phyloP scores from a whole-genome alignment of 169 alveolate genomes.

The Cryptosporidium viatorum region DNA sequence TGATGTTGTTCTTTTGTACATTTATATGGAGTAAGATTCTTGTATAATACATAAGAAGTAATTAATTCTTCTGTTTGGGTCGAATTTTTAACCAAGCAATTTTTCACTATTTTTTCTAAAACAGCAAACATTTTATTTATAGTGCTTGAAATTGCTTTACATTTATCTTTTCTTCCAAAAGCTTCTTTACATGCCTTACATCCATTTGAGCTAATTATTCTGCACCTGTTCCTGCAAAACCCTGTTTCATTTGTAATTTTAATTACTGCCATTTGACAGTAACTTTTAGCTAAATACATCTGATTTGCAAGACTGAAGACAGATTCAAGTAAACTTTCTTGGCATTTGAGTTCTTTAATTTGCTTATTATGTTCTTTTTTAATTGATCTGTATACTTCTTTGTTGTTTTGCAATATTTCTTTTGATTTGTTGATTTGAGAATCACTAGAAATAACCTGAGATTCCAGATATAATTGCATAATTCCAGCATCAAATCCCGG shows the following conservation, averaged over 20 bases:
- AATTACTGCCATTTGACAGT: constrained; percentile 3
- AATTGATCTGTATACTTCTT: neutral
- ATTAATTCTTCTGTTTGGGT: neutral
- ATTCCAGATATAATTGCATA: constrained; percentile 28
- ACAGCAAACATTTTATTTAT: neutral
- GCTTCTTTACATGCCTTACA: constrained; percentile 24
- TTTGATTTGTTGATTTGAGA: constrained; percentile 4
- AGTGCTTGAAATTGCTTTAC: neutral
- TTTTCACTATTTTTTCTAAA: neutral
- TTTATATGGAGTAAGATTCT: constrained; percentile 7
- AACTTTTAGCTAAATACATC: neutral
- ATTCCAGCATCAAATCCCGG: neutral
- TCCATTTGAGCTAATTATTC: neutral
- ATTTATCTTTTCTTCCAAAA: constrained; percentile 11
- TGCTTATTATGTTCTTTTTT: neutral
- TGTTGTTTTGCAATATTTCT: constrained; percentile 14
- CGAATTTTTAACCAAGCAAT: neutral
- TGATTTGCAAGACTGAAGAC: neutral
- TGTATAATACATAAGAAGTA: neutral
- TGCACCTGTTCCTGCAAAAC: constrained; percentile 45
- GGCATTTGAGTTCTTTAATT: neutral
- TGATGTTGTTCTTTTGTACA: constrained; percentile 23
- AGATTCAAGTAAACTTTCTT: neutral
- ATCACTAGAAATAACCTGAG: constrained; percentile 16
- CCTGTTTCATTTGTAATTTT: constrained; percentile 37